Evolutionary conservation across 805 yeast species (phyloP), one percentile per base, ranked within the genome.

Genomic region (Blastobotrys mokoenaii): DNA sequence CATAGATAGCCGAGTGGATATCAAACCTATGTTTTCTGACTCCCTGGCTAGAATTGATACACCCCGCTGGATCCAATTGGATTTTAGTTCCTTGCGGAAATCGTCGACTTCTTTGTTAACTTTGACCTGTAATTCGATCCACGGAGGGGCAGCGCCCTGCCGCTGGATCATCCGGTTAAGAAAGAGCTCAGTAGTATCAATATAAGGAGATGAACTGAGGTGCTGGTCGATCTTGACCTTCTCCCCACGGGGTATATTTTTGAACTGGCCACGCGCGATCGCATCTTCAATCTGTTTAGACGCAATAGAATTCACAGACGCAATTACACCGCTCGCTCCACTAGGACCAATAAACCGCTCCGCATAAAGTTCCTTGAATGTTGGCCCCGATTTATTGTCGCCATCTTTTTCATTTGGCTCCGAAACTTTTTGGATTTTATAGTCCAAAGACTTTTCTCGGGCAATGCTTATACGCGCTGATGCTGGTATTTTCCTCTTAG

Each of bases 71-170:
- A 18, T 45, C 29, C 29, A 14, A 11, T 20, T 29, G 30, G 18
- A 14, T 22, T 31, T 17, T 38, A 25, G 27, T 6, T 35, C 36
- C n/a, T 52, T 49, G 43, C 88, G 62, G 44, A 84, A 77, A 0
- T 56, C 56, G 2, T 54, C 58, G 7, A 83, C 69, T 32, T 74
- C 75, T 1, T 55, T 48, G 37, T 73, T 71, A 3, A 82, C 76
- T 1, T 76, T 70, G 15, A 75, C 69, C 60, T 84, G 93, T 45
- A 76, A 80, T 54, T 86, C 95, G 32, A 88, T 81, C 96, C 96
- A 88, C 0, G 95, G 95, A 0, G 96, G 95, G 9, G 79, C 67
- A 1, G 85, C 79, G 41, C 85, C 88, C 61, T 88, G 96, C 37
- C 76, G 73, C 44, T 63, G 56, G 44, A 88, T 64, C 38, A 88